Percentiles rank a stretch among this genome's conserved stretches.
Evolutionary conservation across 106 monocot genomes (phyloP).

Genomic region (Acanthochlamys bracteata): DNA sequence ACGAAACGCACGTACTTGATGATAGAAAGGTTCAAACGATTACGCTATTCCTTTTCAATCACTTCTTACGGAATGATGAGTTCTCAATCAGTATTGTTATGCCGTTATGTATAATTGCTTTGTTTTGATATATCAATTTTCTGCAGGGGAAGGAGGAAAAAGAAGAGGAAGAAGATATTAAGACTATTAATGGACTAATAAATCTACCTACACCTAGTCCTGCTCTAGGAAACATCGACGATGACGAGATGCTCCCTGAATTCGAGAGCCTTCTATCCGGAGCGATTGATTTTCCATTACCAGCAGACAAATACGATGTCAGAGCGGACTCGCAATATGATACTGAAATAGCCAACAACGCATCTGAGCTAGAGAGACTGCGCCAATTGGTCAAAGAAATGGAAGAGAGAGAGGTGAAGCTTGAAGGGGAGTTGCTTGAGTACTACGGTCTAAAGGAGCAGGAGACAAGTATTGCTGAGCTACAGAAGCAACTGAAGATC

Average conservation of each 20-base stretch:
- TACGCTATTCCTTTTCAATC: too few relatives aligned
- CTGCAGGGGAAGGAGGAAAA: conserved; percentile 44
- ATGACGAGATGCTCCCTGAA: conserved; percentile 59
- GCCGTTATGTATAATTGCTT: background rate
- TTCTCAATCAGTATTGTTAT: too few relatives aligned
- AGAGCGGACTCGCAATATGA: conserved; percentile 38
- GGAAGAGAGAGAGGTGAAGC: conserved; percentile 87
- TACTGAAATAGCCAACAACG: conserved; percentile 47
- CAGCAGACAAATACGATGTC: conserved; percentile 38
- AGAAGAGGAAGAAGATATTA: conserved; percentile 81
- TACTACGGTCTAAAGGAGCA: conserved; percentile 94
- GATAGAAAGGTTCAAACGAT: conserved; percentile 14
- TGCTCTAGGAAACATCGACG: conserved; percentile 11
- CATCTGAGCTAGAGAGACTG: conserved; percentile 54
- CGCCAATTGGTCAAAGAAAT: conserved; percentile 58
- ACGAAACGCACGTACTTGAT: conserved; percentile 19
- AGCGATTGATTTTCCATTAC: conserved; percentile 57
- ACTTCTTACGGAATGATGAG: too few relatives aligned
- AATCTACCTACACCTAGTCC: conserved; percentile 14
- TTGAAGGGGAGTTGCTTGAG: conserved; percentile 82
- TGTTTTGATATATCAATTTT: background rate
- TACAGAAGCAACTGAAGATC: conserved; percentile 81
- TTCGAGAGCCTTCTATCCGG: conserved; percentile 67
- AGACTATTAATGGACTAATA: conserved; percentile 52
- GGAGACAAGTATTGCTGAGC: conserved; percentile 57